Percentiles rank a stretch among this genome's conserved stretches.
These are phyloP conservation scores for Syzygium grande DNA, from an alignment of 345 rosid species.

Conservation along the genomic window DNA sequence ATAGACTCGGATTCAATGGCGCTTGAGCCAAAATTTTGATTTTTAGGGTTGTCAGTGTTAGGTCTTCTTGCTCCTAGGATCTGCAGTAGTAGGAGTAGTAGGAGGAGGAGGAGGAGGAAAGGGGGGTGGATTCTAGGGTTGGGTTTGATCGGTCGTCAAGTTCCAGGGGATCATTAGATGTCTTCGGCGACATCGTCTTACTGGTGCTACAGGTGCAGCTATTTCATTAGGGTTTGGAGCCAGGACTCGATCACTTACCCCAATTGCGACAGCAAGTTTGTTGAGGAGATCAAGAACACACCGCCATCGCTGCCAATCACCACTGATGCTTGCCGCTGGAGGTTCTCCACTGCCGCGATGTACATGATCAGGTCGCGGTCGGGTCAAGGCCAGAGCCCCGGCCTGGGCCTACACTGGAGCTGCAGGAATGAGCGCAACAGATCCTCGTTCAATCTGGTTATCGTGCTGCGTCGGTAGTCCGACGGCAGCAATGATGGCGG, in stretches of 20 bases:
- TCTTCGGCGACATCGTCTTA: slow-evolving; percentile 56
- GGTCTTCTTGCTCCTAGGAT: not conserved
- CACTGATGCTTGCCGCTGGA: slow-evolving; percentile 13
- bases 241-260: slow-evolving; percentile 50
- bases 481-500: slow-evolving; percentile 14
- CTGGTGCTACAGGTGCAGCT: slow-evolving; percentile 87
- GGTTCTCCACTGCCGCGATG: slow-evolving; percentile 30
- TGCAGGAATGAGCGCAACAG: slow-evolving; percentile 45
- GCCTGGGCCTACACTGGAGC: slow-evolving; percentile 15
- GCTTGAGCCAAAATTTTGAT: not conserved
- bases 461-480: slow-evolving; percentile 61
- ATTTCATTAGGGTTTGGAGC: slow-evolving; percentile 47
- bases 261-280: slow-evolving; percentile 70
- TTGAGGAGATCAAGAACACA: slow-evolving; percentile 51
- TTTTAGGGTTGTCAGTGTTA: not conserved
- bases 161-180: slow-evolving; percentile 24
- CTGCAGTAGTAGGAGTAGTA: not conserved
- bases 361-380: slow-evolving; percentile 22
- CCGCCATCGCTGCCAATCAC: slow-evolving; percentile 15
- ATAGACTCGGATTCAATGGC: not conserved
- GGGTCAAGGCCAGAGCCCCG: not conserved
- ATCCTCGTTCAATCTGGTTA: slow-evolving; percentile 70
- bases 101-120: not conserved
- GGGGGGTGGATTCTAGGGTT: not conserved
- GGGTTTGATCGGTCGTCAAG: not conserved